Percentiles rank a stretch among this genome's conserved stretches.
Evolutionary conservation across 495 filamentous ascomycete species (phyloP).

Genomic region (Margaritispora aquatica): DNA sequence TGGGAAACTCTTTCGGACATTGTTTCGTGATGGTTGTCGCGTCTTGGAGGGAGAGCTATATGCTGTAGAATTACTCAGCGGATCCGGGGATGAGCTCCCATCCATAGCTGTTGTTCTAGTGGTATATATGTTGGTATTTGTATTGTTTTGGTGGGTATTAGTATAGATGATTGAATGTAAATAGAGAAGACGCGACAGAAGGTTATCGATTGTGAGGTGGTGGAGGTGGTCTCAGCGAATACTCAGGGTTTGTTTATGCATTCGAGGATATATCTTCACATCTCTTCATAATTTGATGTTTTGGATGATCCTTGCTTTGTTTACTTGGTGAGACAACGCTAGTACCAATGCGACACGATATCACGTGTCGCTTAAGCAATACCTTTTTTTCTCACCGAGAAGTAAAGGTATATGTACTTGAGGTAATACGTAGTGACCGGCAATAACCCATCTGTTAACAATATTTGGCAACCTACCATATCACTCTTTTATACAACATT

Average conservation of each 20-base stretch:
- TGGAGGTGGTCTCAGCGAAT: no score
- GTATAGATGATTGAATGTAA: background rate
- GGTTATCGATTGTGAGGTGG: background rate
- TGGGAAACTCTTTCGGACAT: constrained; percentile 18
- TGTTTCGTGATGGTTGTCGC: constrained; percentile 8
- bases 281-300: background rate
- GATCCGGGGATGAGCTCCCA: constrained; percentile 20
- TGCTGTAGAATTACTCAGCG: constrained; percentile 20
- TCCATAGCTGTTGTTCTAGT: constrained; percentile 8
- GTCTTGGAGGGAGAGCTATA: constrained; percentile 18
- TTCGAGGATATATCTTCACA: no score
- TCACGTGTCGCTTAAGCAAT: background rate
- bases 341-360: background rate
- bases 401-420: no score
- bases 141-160: background rate
- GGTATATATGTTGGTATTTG: background rate
- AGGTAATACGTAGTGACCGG: no score
- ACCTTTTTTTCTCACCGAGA: background rate
- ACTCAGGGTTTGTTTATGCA: background rate
- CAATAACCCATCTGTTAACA: no score
- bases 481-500: no score
- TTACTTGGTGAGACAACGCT: background rate
- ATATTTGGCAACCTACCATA: no score
- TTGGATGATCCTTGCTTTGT: background rate
- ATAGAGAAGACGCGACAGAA: background rate